phyloP scores from a whole-genome alignment of 495 filamentous ascomycete genomes.

The Extremus antarcticus region DNA sequence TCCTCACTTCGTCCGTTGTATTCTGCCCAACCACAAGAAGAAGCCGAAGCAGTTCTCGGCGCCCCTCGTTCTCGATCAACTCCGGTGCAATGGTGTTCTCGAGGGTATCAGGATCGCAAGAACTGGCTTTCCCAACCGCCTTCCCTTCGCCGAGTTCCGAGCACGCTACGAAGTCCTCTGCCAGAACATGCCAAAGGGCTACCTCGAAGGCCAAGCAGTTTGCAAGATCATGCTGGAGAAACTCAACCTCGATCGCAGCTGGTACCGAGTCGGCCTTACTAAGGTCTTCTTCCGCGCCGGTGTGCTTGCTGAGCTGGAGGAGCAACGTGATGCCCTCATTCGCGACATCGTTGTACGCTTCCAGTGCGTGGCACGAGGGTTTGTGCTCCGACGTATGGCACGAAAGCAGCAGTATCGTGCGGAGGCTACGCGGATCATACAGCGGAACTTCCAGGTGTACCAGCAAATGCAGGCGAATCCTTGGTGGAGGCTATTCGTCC shows the following conservation, averaged over 20 bases:
- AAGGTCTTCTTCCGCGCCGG: conserved; percentile 98
- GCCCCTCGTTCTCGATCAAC: conserved; percentile 82
- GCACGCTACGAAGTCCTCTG: conserved; percentile 97
- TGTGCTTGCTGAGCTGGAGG: conserved; percentile 92
- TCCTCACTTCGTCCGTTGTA: conserved; percentile 96
- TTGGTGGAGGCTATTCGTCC: conserved; percentile 94
- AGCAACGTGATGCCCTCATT: conserved; percentile 84
- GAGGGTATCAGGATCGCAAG: conserved; percentile 96
- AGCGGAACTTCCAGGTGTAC: conserved; percentile 83
- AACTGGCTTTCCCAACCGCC: conserved; percentile 94
- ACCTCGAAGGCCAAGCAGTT: conserved; percentile 78
- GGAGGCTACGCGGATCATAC: conserved; percentile 89
- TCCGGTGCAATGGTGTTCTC: conserved; percentile 95
- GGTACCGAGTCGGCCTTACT: conserved; percentile 88
- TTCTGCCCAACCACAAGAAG: conserved; percentile 97
- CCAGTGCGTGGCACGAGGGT: conserved; percentile 83
- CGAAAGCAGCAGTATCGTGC: conserved; percentile 89
- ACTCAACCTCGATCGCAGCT: conserved; percentile 67
- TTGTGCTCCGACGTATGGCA: conserved; percentile 72
- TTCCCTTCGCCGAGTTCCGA: conserved; percentile 87
- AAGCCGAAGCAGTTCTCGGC: conserved; percentile 85
- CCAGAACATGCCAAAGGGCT: conserved; percentile 75
- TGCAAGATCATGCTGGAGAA: conserved; percentile 83
- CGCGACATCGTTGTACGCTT: conserved; percentile 88
- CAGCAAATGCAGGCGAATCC: conserved; percentile 79